Conservation (phyloP, 805 yeast species). For the Ogataea nitratoaversa region DNA sequence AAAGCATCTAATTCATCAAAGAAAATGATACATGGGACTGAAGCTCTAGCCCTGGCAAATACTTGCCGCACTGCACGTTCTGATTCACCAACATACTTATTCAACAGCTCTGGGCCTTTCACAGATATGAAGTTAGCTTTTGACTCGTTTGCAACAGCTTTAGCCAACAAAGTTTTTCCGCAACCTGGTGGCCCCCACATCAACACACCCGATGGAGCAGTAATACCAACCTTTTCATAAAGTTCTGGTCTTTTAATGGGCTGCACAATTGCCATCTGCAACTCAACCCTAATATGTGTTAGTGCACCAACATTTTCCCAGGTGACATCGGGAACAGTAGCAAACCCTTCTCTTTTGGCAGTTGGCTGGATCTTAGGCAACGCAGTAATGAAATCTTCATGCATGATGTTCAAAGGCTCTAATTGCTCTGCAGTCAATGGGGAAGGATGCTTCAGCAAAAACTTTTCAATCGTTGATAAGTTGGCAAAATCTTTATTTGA, state of each 20-base stretch:
- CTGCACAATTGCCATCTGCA: slow-evolving; percentile 96
- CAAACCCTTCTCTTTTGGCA: slow-evolving; percentile 97
- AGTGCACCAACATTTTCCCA: slow-evolving; percentile 96
- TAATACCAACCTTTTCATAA: slow-evolving; percentile 84
- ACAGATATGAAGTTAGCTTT: slow-evolving; percentile 94
- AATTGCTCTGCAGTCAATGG: slow-evolving; percentile 76
- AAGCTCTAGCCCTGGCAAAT: slow-evolving; percentile 89
- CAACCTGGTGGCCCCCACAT: slow-evolving; percentile 99
- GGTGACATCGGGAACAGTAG: slow-evolving; percentile 95
- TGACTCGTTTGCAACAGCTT: slow-evolving; percentile 97
- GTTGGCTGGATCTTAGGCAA: slow-evolving; percentile 94
- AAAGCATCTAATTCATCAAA: slow-evolving; percentile 95
- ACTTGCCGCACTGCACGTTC: slow-evolving; percentile 92
- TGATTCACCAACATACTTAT: slow-evolving; percentile 93
- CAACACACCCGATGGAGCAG: slow-evolving; percentile 94
- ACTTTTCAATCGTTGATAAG: slow-evolving; percentile 64
- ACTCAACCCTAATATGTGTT: slow-evolving; percentile 71
- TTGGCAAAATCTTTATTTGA: slow-evolving; percentile 7
- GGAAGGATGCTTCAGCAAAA: slow-evolving; percentile 69
- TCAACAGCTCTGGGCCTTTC: slow-evolving; percentile 93
- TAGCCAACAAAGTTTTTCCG: slow-evolving; percentile 93
- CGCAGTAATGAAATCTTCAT: slow-evolving; percentile 78
- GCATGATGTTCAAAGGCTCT: slow-evolving; percentile 67
- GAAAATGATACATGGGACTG: slow-evolving; percentile 89
- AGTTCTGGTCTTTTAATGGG: slow-evolving; percentile 92